phyloP scores from a whole-genome alignment of 306 rosid genomes.

The Cyclanthera cordifolia region DNA sequence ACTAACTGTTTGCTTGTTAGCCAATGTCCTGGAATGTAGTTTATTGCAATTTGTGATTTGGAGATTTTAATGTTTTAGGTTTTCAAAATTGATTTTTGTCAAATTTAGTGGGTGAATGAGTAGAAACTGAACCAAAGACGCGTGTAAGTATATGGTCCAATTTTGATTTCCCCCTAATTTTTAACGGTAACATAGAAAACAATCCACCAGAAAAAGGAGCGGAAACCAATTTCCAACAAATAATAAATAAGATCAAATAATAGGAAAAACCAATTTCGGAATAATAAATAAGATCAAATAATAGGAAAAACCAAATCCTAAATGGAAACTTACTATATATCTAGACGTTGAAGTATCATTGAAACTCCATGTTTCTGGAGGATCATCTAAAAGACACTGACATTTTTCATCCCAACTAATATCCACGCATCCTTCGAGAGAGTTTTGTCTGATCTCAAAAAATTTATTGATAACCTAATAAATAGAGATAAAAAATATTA shows the following conservation, averaged over 20 bases:
- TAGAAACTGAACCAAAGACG: not conserved
- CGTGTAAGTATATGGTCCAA: not conserved
- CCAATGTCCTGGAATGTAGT: no score
- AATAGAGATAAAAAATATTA: constrained; percentile 19
- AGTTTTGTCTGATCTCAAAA: constrained; percentile 58
- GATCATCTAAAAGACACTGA: constrained; percentile 63
- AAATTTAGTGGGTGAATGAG: not conserved
- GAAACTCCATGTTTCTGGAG: constrained; percentile 63
- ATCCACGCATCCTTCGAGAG: constrained; percentile 32
- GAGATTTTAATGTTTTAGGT: no score
- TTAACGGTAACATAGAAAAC: not conserved
- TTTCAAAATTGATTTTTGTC: no score
- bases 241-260: not conserved
- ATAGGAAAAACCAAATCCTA: not conserved
- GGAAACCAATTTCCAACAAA: not conserved
- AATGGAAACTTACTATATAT: constrained; percentile 60
- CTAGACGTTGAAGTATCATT: constrained; percentile 64
- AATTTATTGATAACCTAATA: constrained; percentile 65
- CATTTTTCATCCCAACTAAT: constrained; percentile 66
- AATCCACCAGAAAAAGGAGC: not conserved
- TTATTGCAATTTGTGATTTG: no score
- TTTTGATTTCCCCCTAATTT: not conserved
- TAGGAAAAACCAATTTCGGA: not conserved
- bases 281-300: not conserved
- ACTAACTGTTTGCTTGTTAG: no score